Percentiles rank a stretch among this genome's conserved stretches.
These are phyloP conservation scores for Amanita rimosa DNA, from an alignment of 768 basidiomycete genomes.

Conservation along the genomic window DNA sequence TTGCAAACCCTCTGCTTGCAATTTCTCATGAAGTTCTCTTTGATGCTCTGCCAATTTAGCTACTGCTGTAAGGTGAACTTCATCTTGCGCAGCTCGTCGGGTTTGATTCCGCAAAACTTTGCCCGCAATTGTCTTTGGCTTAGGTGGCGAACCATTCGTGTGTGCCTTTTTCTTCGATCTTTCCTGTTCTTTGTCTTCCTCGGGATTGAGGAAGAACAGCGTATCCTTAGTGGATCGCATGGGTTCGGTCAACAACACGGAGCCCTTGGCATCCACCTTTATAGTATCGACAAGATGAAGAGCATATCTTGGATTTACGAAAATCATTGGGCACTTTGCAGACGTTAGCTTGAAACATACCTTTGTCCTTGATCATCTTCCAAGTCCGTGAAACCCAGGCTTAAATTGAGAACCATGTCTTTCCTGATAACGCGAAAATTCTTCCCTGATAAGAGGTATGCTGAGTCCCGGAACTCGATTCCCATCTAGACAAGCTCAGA, in stretches of 20 bases:
- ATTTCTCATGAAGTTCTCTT: constrained; percentile 58
- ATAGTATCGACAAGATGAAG: constrained; percentile 86
- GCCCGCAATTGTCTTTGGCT: constrained; percentile 66
- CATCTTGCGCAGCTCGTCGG: constrained; percentile 77
- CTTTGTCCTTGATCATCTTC: constrained; percentile 67
- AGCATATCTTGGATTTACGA: constrained; percentile 50
- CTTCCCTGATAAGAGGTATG: constrained; percentile 75
- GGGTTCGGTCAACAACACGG: constrained; percentile 71
- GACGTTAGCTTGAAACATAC: constrained; percentile 26
- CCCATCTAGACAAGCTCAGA: constrained; percentile 53
- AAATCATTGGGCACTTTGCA: neutral
- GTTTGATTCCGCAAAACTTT: constrained; percentile 90
- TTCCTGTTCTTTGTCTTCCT: constrained; percentile 49
- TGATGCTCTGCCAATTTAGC: constrained; percentile 86
- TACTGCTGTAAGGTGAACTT: constrained; percentile 65
- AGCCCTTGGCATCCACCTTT: constrained; percentile 55
- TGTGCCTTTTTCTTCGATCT: constrained; percentile 45
- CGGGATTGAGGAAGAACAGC: constrained; percentile 70
- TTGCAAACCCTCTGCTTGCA: constrained; percentile 73
- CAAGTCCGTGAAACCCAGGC: constrained; percentile 78
- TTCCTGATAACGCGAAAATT: constrained; percentile 58
- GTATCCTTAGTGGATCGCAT: constrained; percentile 79
- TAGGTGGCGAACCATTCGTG: constrained; percentile 57
- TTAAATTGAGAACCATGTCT: constrained; percentile 81
- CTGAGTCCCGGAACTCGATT: constrained; percentile 87